These are phyloP conservation scores for Penicillium paxilli DNA, from an alignment of 495 filamentous ascomycete species.

Conservation along the genomic window DNA sequence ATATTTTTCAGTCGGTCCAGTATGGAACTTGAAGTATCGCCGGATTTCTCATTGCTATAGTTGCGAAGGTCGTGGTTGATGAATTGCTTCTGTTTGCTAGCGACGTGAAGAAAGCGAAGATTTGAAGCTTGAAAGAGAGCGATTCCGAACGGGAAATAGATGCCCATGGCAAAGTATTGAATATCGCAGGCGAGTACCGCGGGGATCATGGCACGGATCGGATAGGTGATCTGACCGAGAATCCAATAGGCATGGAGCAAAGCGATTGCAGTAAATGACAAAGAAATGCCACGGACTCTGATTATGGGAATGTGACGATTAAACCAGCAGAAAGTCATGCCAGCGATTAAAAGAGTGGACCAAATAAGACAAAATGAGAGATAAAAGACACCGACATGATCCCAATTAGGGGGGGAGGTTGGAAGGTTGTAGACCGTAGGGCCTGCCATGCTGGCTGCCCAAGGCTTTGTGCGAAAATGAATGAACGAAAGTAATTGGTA, in stretches of 20 bases:
- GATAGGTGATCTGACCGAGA: conserved; percentile 8
- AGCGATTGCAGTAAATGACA: conserved; percentile 7
- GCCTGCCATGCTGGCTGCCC: conserved; percentile 6
- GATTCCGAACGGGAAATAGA: conserved; percentile 8
- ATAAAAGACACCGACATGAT: conserved; percentile 10
- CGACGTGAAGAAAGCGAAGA: conserved; percentile 13
- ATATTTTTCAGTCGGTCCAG: conserved; percentile 1
- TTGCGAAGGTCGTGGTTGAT: neutral
- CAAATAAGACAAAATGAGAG: conserved; percentile 10
- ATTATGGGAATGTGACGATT: conserved; percentile 9
- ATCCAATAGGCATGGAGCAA: conserved; percentile 14
- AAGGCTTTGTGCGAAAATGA: neutral
- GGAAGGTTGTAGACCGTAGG: conserved; percentile 13
- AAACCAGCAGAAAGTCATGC: conserved; percentile 8
- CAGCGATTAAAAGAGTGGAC: conserved; percentile 2
- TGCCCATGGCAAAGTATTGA: conserved; percentile 10
- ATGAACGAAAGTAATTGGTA: neutral
- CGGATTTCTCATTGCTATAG: no score
- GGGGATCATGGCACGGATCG: conserved; percentile 1
- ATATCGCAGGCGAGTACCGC: conserved; percentile 8
- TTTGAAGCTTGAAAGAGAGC: conserved; percentile 12
- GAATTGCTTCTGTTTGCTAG: conserved; percentile 10
- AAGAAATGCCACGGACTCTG: conserved; percentile 5
- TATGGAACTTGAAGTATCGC: no score
- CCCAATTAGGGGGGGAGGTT: conserved; percentile 4